A percentile compares a stretch with the other conserved stretches of the same genome.
Conservation (phyloP, 139 green algal genomes). For the Picochlorum sp. region DNA sequence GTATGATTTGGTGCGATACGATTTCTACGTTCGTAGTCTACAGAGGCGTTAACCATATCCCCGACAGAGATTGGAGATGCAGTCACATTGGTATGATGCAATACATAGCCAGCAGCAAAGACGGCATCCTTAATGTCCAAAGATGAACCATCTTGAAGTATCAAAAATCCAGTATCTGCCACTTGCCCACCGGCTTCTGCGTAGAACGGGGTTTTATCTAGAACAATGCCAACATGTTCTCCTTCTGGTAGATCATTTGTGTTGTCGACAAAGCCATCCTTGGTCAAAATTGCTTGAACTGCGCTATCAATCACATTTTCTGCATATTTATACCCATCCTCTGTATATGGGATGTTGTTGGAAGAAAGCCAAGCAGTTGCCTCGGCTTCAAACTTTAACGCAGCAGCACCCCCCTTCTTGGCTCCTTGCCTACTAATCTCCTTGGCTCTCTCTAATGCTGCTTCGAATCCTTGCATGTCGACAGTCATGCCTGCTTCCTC, state of each 20-base stretch:
- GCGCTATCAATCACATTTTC: conserved; percentile 24
- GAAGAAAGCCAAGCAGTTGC: conserved; percentile 66
- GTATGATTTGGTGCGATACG: conserved; percentile 95
- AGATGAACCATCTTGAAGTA: not conserved
- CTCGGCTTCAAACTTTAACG: conserved; percentile 81
- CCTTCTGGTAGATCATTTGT: conserved; percentile 23
- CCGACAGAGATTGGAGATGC: conserved; percentile 42
- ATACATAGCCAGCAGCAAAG: conserved; percentile 88
- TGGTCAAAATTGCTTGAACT: conserved; percentile 63
- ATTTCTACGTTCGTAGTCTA: conserved; percentile 73
- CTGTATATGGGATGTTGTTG: conserved; percentile 42
- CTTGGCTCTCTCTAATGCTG: conserved; percentile 70
- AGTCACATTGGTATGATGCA: conserved; percentile 48
- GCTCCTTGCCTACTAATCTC: conserved; percentile 48
- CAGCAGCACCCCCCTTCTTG: conserved; percentile 34
- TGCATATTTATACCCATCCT: conserved; percentile 83
- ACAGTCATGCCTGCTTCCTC: conserved; percentile 81
- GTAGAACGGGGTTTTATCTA: conserved; percentile 87
- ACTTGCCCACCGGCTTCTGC: conserved; percentile 83
- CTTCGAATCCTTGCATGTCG: conserved; percentile 56
- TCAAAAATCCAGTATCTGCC: conserved; percentile 60
- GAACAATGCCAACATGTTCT: conserved; percentile 70
- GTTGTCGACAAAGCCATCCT: conserved; percentile 63
- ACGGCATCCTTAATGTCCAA: conserved; percentile 28
- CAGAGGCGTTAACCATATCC: conserved; percentile 42